A percentile compares a stretch with the other conserved stretches of the same genome.
Conservation (phyloP, 2,329 filamentous ascomycete species). For the Akanthomyces muscarius region DNA sequence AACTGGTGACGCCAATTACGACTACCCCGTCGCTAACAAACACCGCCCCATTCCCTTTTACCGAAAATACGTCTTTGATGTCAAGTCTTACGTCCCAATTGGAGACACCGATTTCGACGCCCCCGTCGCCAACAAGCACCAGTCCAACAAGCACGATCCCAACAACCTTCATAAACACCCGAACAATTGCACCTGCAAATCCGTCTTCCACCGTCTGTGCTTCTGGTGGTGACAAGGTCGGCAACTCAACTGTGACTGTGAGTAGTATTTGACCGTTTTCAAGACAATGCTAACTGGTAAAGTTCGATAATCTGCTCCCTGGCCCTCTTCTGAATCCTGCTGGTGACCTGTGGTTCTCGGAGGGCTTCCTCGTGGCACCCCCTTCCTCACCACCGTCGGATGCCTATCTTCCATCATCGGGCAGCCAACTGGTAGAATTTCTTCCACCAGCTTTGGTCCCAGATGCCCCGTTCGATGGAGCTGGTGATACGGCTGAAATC, state of each 20-base stretch:
- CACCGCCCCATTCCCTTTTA: conserved; percentile 18
- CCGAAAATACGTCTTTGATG: conserved; percentile 23
- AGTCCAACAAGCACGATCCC: not conserved
- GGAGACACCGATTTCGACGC: conserved; percentile 1
- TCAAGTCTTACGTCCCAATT: conserved; percentile 29
- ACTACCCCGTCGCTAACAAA: not conserved
- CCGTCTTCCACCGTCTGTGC: conserved; percentile 22
- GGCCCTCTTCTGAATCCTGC: conserved; percentile 39
- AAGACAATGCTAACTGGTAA: conserved; percentile 1
- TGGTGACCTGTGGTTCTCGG: conserved; percentile 39
- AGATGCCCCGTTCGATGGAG: conserved; percentile 22
- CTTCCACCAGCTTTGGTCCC: conserved; percentile 34
- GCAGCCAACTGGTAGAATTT: conserved; percentile 38
- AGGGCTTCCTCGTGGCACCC: conserved; percentile 38
- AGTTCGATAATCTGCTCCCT: conserved; percentile 36
- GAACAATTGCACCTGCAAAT: not conserved
- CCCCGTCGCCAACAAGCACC: not conserved
- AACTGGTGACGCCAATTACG: not conserved
- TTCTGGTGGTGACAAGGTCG: conserved; percentile 30
- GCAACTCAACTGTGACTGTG: conserved; percentile 37
- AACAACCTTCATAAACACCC: not conserved
- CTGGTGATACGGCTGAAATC: conserved; percentile 36
- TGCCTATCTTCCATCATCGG: conserved; percentile 36
- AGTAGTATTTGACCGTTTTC: conserved; percentile 20
- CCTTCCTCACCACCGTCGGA: conserved; percentile 30